phyloP scores from a whole-genome alignment of 768 basidiomycete genomes.

The Agrocybe pediades region DNA sequence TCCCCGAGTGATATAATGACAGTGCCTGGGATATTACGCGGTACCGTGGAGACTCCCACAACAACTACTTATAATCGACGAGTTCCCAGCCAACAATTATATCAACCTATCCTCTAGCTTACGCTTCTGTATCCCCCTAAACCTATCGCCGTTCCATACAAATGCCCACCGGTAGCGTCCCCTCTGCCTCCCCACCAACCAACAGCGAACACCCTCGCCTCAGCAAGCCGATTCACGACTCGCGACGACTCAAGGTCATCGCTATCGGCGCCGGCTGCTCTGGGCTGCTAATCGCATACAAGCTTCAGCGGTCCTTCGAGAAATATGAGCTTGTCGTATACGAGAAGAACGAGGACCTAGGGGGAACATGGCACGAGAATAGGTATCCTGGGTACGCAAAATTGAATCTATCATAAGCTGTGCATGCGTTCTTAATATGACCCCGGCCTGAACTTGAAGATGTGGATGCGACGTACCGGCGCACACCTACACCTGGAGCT shows the following conservation, averaged over 20 bases:
- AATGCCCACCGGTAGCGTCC: too few relatives aligned
- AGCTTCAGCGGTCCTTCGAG: conserved; percentile 35
- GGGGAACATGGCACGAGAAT: conserved; percentile 38
- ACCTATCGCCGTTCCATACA: too few relatives aligned
- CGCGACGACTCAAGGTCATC: conserved; percentile 29
- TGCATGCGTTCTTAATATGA: too few relatives aligned
- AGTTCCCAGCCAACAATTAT: too few relatives aligned
- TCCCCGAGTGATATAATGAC: too few relatives aligned
- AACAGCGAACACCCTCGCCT: not conserved
- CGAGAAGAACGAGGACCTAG: conserved; percentile 33
- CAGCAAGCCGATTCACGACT: conserved; percentile 26
- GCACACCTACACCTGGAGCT: conserved; percentile 34
- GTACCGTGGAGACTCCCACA: too few relatives aligned
- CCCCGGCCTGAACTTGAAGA: conserved; percentile 5
- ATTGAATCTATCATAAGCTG: too few relatives aligned
- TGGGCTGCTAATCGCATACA: conserved; percentile 33
- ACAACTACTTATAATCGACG: too few relatives aligned
- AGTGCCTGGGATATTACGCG: too few relatives aligned
- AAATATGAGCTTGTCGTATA: conserved; percentile 33
- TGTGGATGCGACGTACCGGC: conserved; percentile 30
- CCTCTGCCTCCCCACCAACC: too few relatives aligned
- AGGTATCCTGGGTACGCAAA: conserved; percentile 33
- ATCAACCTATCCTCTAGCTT: too few relatives aligned
- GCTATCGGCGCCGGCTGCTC: conserved; percentile 39
- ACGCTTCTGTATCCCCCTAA: too few relatives aligned